Evolutionary conservation across 2,329 filamentous ascomycete species (phyloP).

Genomic region (Aspergillus sergii): DNA sequence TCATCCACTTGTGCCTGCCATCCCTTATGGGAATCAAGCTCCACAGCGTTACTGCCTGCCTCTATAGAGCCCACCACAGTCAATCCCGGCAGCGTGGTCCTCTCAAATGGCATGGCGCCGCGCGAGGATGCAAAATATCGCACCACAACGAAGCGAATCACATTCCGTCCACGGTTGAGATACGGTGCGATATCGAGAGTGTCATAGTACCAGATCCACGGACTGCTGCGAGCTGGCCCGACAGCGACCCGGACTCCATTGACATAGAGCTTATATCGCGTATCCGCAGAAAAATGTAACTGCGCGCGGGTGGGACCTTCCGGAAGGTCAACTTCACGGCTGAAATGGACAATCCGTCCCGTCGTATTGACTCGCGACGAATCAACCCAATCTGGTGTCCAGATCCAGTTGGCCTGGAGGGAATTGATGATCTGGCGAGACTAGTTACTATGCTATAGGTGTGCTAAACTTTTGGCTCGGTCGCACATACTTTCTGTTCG

Average conservation of each 20-base stretch:
- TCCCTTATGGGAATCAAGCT: conserved; percentile 16
- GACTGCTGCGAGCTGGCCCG: conserved; percentile 42
- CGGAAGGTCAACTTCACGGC: not conserved
- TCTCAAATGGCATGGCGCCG: conserved; percentile 34
- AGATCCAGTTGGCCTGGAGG: conserved; percentile 19
- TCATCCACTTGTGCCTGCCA: conserved; percentile 26
- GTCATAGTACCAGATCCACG: conserved; percentile 37
- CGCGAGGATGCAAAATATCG: conserved; percentile 30
- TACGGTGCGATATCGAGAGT: conserved; percentile 30
- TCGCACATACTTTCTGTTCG: not conserved
- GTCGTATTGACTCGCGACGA: conserved; percentile 13
- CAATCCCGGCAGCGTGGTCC: conserved; percentile 32
- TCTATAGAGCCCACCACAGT: conserved; percentile 29
- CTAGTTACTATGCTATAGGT: not conserved
- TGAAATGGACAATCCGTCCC: conserved; percentile 12
- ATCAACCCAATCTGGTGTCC: conserved; percentile 16
- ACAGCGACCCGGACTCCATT: conserved; percentile 41
- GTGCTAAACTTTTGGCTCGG: too few species aligned
- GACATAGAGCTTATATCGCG: conserved; percentile 47
- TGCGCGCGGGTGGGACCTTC: not conserved
- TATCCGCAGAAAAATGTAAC: conserved; percentile 37
- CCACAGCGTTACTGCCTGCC: conserved; percentile 8
- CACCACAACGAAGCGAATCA: conserved; percentile 26
- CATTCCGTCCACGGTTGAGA: conserved; percentile 25
- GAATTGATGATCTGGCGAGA: conserved; percentile 13